A percentile compares a stretch with the other conserved stretches of the same genome.
These are phyloP conservation scores for Opeltia flavorubescens DNA, from an alignment of 495 filamentous ascomycete genomes.

Conservation along the genomic window DNA sequence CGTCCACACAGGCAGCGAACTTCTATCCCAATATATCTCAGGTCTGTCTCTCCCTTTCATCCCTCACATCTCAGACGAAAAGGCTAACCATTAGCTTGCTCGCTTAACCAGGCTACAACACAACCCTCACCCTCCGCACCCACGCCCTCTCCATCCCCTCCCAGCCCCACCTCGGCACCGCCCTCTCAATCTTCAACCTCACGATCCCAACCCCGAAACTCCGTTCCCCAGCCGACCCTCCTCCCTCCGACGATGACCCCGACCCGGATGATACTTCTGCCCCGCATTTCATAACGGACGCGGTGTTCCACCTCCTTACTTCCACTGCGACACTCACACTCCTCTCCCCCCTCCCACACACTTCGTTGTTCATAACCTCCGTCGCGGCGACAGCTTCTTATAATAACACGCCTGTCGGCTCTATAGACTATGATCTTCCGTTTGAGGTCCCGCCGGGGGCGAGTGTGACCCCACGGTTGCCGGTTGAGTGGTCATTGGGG, in stretches of 20 bases:
- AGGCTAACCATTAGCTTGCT: neutral
- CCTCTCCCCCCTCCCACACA: constrained; percentile 57
- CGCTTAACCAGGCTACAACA: constrained; percentile 52
- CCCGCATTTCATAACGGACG: constrained; percentile 63
- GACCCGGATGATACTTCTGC: constrained; percentile 26
- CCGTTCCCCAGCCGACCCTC: constrained; percentile 33
- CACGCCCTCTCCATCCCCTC: constrained; percentile 59
- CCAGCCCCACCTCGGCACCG: constrained; percentile 55
- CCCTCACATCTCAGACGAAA: neutral
- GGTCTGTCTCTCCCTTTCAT: constrained; percentile 28
- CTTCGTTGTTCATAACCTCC: constrained; percentile 56
- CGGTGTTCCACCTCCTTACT: constrained; percentile 70
- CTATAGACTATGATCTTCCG: constrained; percentile 49
- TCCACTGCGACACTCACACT: constrained; percentile 79
- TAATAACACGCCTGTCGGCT: constrained; percentile 60
- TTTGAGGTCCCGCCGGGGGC: constrained; percentile 67
- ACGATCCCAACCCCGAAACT: constrained; percentile 57
- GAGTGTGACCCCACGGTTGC: constrained; percentile 56
- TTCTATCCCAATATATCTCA: constrained; percentile 77
- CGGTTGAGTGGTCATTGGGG: constrained; percentile 63
- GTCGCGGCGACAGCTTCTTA: constrained; percentile 80
- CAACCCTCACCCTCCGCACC: constrained; percentile 53
- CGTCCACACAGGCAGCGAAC: constrained; percentile 45
- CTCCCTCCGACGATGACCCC: constrained; percentile 28
- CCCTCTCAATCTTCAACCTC: constrained; percentile 52